Evolutionary conservation across 345 rosid genomes (phyloP).

Genomic region (Stellera chamaejasme): DNA sequence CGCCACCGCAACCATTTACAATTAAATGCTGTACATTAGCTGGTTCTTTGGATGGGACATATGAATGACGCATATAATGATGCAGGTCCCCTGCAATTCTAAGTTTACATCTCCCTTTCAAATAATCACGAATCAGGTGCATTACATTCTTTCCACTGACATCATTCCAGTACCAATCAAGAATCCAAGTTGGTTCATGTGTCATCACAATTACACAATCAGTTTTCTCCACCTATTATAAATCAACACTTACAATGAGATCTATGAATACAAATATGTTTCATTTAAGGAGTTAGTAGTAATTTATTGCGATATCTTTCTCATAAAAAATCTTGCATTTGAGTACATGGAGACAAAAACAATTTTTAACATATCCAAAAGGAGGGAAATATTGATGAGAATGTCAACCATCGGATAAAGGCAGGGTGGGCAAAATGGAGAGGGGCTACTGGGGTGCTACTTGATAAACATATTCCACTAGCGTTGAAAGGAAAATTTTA

Average conservation of each 20-base stretch:
- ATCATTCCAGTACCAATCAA: conserved; percentile 79
- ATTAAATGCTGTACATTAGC: conserved; percentile 68
- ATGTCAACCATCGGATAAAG: too few species aligned
- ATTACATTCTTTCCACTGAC: conserved; percentile 70
- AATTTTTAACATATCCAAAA: too few species aligned
- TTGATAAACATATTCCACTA: too few species aligned
- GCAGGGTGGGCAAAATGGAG: too few species aligned
- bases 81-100: conserved; percentile 91
- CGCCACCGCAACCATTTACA: conserved; percentile 95
- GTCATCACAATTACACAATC: conserved; percentile 76
- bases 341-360: too few species aligned
- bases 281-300: too few species aligned
- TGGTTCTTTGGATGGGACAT: conserved; percentile 58
- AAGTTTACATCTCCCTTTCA: conserved; percentile 81
- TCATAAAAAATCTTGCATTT: too few species aligned
- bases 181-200: conserved; percentile 93
- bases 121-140: conserved; percentile 61
- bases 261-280: too few species aligned
- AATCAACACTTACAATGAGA: background rate
- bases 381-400: too few species aligned
- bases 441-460: too few species aligned
- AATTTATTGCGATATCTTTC: too few species aligned
- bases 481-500: too few species aligned
- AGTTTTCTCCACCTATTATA: conserved; percentile 42
- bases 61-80: conserved; percentile 92